These are phyloP conservation scores for Candida cerambycidarum DNA, from an alignment of 805 yeast genomes.

Conservation along the genomic window DNA sequence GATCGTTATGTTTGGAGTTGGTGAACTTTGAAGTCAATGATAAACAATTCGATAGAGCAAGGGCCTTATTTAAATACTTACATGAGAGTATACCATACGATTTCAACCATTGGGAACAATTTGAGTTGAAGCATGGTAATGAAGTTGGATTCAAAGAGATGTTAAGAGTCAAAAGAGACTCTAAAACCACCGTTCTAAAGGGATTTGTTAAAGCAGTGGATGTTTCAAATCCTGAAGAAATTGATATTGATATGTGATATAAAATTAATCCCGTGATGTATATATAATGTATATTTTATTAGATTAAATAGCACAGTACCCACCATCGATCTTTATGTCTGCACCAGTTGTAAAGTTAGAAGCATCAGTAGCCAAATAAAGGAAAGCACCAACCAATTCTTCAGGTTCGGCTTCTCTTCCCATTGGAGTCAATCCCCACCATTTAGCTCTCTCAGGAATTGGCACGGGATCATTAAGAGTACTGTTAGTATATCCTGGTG, in stretches of 20 bases:
- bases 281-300: too few species aligned
- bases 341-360: conserved; percentile 45
- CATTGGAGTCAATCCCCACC: conserved; percentile 44
- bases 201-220: conserved; percentile 49
- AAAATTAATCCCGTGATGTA: too few species aligned
- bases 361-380: conserved; percentile 45
- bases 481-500: conserved; percentile 45
- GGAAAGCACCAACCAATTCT: conserved; percentile 47
- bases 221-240: conserved; percentile 54
- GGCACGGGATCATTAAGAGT: conserved; percentile 39
- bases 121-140: conserved; percentile 71
- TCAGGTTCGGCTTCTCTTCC: conserved; percentile 46
- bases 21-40: conserved; percentile 54
- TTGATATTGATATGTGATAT: conserved; percentile 55
- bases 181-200: conserved; percentile 34
- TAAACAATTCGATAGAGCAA: conserved; percentile 57
- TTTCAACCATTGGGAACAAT: conserved; percentile 57
- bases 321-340: conserved; percentile 48
- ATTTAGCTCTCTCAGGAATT: conserved; percentile 30
- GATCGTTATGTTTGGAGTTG: conserved; percentile 41
- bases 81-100: conserved; percentile 21
- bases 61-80: conserved; percentile 54
- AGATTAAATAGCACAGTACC: conserved; percentile 31
- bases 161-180: conserved; percentile 57
- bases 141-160: conserved; percentile 73